Conservation (phyloP, 306 rosid species). For the Mimosa bimucronata region DNA sequence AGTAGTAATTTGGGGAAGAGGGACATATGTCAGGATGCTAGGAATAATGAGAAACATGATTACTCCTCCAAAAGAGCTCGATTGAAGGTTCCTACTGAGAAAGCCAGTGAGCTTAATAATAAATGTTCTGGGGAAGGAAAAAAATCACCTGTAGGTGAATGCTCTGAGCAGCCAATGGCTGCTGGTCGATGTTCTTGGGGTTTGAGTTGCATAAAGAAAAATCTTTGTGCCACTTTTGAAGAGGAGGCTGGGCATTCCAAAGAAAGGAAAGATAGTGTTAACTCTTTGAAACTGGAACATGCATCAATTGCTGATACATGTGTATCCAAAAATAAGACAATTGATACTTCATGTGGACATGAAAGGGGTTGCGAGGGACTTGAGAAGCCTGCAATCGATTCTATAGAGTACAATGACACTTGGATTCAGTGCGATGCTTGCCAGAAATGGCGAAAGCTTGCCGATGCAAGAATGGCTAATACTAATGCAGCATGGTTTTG, state of each 20-base stretch:
- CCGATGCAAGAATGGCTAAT: constrained; percentile 56
- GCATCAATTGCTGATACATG: constrained; percentile 41
- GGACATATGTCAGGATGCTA: constrained; percentile 43
- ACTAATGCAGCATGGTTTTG: constrained; percentile 86
- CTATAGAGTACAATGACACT: constrained; percentile 58
- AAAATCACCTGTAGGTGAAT: constrained; percentile 53
- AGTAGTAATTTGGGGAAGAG: constrained; percentile 52
- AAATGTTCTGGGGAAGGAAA: constrained; percentile 48
- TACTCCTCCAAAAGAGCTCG: constrained; percentile 68
- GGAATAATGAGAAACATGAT: constrained; percentile 45
- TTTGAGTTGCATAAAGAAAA: constrained; percentile 63
- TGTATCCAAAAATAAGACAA: constrained; percentile 41
- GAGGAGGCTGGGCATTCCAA: constrained; percentile 46
- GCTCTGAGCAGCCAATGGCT: constrained; percentile 47
- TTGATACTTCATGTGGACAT: constrained; percentile 44
- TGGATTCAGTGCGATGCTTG: constrained; percentile 98
- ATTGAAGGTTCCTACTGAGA: constrained; percentile 44
- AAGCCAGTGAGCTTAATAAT: constrained; percentile 34
- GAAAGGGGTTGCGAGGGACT: constrained; percentile 41
- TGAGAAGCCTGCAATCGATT: constrained; percentile 38
- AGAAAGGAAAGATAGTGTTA: constrained; percentile 43
- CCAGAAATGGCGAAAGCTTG: constrained; percentile 79
- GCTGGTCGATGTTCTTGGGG: constrained; percentile 54
- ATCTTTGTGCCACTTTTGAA: constrained; percentile 51
- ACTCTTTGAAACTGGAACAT: constrained; percentile 42